A percentile compares a stretch with the other conserved stretches of the same genome.
These are phyloP conservation scores for Hypoxylon sp. DNA, from an alignment of 2,329 filamentous ascomycete genomes.

Conservation along the genomic window DNA sequence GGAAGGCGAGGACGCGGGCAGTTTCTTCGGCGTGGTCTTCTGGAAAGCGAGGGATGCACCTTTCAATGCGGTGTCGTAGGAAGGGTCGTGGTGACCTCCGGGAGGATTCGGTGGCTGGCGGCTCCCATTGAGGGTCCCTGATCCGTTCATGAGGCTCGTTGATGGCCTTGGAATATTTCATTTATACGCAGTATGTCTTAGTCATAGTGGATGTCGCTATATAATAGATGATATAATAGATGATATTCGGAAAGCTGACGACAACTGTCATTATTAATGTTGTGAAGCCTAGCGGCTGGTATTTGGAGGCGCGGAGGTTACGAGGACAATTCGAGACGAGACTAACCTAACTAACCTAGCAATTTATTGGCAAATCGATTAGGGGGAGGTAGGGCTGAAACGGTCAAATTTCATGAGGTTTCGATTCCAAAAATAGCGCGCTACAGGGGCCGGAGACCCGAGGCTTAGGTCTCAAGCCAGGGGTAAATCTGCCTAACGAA, in stretches of 20 bases:
- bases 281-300: background rate
- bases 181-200: conserved; percentile 26
- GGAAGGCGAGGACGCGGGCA: conserved; percentile 21
- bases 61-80: conserved; percentile 58
- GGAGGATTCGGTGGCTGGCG: conserved; percentile 46
- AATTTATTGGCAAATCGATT: conserved; percentile 1
- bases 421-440: conserved; percentile 33
- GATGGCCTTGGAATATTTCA: conserved; percentile 36
- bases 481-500: conserved; percentile 26
- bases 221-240: background rate
- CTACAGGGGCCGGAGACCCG: conserved; percentile 6
- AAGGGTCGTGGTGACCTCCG: conserved; percentile 47
- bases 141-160: conserved; percentile 47
- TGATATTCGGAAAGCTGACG: background rate
- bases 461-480: conserved; percentile 11
- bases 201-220: conserved; percentile 6
- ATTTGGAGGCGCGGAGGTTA: conserved; percentile 18
- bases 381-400: conserved; percentile 36
- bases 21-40: conserved; percentile 48
- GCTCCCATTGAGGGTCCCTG: conserved; percentile 43
- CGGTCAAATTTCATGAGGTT: conserved; percentile 27
- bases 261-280: conserved; percentile 5
- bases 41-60: conserved; percentile 68
- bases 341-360: no score
- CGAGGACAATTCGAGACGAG: no score